Conservation (phyloP, 2,329 filamentous ascomycete genomes). For the Penicillium sp. region DNA sequence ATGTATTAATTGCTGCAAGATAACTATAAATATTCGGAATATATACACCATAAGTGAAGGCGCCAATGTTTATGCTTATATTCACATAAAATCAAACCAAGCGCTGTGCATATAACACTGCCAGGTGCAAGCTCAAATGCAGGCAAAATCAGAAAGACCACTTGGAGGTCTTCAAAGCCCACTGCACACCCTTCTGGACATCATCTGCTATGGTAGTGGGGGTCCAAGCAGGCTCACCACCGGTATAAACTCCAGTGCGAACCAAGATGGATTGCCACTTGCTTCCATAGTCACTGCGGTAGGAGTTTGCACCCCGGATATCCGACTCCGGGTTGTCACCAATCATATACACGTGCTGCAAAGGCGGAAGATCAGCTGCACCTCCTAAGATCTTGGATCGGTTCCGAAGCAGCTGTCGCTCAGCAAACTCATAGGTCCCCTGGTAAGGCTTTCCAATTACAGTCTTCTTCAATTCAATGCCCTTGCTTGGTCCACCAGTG, state of each 20-base stretch:
- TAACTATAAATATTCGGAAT: background rate
- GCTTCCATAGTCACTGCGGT: slow-evolving; percentile 64
- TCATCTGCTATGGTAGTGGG: slow-evolving; percentile 69
- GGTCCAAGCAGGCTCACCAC: slow-evolving; percentile 56
- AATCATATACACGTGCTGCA: slow-evolving; percentile 86
- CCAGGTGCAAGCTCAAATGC: background rate
- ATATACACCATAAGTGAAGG: background rate
- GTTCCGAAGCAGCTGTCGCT: slow-evolving; percentile 67
- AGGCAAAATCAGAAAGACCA: slow-evolving; percentile 24
- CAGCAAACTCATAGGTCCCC: slow-evolving; percentile 79
- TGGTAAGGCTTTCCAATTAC: slow-evolving; percentile 81
- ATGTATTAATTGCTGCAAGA: background rate
- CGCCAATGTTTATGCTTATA: background rate
- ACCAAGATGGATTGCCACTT: slow-evolving; percentile 77
- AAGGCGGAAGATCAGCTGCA: slow-evolving; percentile 39
- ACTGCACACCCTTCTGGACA: slow-evolving; percentile 74
- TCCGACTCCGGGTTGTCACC: slow-evolving; percentile 89
- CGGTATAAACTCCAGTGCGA: slow-evolving; percentile 72
- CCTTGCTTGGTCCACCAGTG: slow-evolving; percentile 58
- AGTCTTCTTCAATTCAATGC: slow-evolving; percentile 59
- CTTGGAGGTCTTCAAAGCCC: slow-evolving; percentile 63
- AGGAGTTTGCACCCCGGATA: slow-evolving; percentile 82
- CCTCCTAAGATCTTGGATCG: slow-evolving; percentile 50
- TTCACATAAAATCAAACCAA: background rate
- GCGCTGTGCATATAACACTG: background rate